Evolutionary conservation across 768 basidiomycete species (phyloP).

Genomic region (Kwoniella sp.): DNA sequence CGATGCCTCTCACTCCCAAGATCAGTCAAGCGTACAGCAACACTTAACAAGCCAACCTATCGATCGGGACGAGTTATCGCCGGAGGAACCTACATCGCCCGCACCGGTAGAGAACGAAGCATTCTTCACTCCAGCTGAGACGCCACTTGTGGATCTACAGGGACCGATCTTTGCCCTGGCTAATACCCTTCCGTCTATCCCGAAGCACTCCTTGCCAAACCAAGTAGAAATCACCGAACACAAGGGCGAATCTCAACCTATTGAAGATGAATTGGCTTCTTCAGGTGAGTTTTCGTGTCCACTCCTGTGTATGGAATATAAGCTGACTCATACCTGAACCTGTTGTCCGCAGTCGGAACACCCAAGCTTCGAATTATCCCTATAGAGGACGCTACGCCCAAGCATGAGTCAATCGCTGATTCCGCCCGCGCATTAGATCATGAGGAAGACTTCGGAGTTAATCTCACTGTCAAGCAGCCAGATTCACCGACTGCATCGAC

Average conservation of each 20-base stretch:
- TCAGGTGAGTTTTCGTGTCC: slow-evolving; percentile 2
- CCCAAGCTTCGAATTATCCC: slow-evolving; percentile 1
- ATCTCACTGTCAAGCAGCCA: no score
- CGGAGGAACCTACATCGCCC: neutral
- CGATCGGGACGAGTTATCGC: neutral
- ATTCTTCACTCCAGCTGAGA: slow-evolving; percentile 12
- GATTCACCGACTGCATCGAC: no score
- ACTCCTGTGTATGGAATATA: no score
- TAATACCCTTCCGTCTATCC: neutral
- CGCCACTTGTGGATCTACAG: neutral
- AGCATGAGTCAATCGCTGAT: neutral
- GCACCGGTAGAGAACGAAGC: neutral
- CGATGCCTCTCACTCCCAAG: no score
- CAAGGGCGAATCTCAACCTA: neutral
- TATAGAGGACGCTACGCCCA: neutral
- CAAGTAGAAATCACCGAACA: neutral
- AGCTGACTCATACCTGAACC: no score
- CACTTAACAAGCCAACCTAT: neutral
- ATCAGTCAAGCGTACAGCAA: neutral
- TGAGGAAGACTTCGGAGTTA: no score
- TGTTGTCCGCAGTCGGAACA: neutral
- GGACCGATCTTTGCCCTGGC: neutral
- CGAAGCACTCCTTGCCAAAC: neutral
- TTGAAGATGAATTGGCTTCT: neutral
- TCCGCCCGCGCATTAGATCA: no score